Base-by-base conservation (phyloP, 257 asterid genomes). In the Solanum clarkiae region DNA sequence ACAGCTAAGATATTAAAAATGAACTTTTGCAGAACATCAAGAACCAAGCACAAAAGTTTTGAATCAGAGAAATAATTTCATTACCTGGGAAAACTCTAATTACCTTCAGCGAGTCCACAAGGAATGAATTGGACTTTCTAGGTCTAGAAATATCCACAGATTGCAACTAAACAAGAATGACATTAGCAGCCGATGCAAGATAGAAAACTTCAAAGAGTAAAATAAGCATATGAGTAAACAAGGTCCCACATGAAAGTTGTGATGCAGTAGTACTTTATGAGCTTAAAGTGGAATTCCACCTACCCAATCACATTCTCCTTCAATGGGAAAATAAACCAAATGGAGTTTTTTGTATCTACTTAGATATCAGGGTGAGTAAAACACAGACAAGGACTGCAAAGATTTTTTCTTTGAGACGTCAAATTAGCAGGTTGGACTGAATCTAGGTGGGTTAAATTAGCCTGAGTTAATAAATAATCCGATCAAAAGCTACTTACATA, bases 21-120 rank as follows among this genome's bases (percentile, higher is more conserved):
- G 68, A 83, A 18, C 62, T 47, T 49, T 29, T 51, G 32, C 82
- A 79, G 57, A 15, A 51, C 22, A 24, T 77, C 45, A 51, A 77
- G 63, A 82, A 63, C 86, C 80, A 82, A 53, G 49, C 79, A 75
- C 69, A 77, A 88, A 53, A 22, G 20, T 55, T 42, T 57, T 40
- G 42, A 85, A 40, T 57, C 82, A 66, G 20, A 45, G 80, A 86
- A 88, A 60, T 81, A 69, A 51, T 40, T 82, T 56, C 60, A 55
- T 44, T 36, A 85, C 81, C 29, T 24, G 74, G 75, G 44, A 83
- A 88, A 47, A 81, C 29, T 42, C 69, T 24, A 47, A 84, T 79
- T 93, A 96, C 99, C 99, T 93, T 92, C 75, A 97, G 97, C 90
- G 92, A 87, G 90, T 91, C 93, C 82, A 93, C 75, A 85, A 97